A percentile compares a stretch with the other conserved stretches of the same genome.
Evolutionary conservation across 2,329 filamentous ascomycete species (phyloP).

Genomic region (Fusarium nurragi): DNA sequence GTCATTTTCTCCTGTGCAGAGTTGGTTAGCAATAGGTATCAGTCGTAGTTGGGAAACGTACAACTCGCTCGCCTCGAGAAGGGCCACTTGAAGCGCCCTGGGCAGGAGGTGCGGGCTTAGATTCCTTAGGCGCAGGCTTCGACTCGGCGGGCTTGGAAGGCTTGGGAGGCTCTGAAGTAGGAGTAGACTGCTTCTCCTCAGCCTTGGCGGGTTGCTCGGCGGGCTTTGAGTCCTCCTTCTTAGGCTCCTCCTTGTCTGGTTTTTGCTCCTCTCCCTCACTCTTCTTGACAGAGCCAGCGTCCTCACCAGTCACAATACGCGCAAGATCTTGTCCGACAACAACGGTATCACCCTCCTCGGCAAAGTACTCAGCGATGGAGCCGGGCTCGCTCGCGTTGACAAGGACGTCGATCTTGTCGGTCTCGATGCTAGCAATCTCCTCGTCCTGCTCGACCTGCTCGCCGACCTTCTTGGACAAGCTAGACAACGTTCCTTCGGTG

Average conservation of each 20-base stretch:
- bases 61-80: constrained; percentile 34
- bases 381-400: constrained; percentile 44
- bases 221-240: constrained; percentile 32
- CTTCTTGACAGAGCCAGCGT: constrained; percentile 31
- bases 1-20: constrained; percentile 53
- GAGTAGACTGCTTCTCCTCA: constrained; percentile 33
- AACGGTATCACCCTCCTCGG: constrained; percentile 47
- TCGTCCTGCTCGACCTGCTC: constrained; percentile 46
- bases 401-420: constrained; percentile 48
- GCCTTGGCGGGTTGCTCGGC: constrained; percentile 22
- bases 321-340: constrained; percentile 47
- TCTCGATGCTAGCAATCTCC: constrained; percentile 48
- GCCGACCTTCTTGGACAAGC: constrained; percentile 45
- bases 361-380: constrained; percentile 45
- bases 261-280: constrained; percentile 33
- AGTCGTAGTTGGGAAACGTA: neutral
- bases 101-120: constrained; percentile 14
- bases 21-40: neutral
- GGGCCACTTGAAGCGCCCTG: constrained; percentile 15
- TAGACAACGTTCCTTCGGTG: constrained; percentile 45
- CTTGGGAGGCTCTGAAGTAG: constrained; percentile 22
- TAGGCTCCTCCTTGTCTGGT: constrained; percentile 27
- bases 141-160: constrained; percentile 29
- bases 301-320: constrained; percentile 43
- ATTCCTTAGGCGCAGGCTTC: constrained; percentile 32